phyloP scores from a whole-genome alignment of 345 rosid species.

The Arabis alpina region DNA sequence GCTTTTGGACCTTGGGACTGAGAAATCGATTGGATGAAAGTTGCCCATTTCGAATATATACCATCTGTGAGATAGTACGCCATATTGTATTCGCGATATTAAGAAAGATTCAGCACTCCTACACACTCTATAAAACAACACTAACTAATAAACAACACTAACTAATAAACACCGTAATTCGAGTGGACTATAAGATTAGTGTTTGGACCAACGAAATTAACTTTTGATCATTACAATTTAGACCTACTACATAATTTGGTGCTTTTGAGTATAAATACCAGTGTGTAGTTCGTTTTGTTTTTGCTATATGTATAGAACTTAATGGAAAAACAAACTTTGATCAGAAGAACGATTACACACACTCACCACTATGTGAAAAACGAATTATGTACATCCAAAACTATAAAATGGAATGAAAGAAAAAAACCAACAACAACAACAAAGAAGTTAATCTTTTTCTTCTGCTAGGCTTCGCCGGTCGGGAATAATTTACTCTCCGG shows the following conservation, averaged over 20 bases:
- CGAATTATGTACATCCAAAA: conserved; percentile 41
- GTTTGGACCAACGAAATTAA: background rate
- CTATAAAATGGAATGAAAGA: conserved; percentile 24
- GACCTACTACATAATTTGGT: background rate
- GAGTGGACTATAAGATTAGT: background rate
- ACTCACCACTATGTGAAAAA: conserved; percentile 24
- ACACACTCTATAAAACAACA: too few species aligned
- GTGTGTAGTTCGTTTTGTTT: background rate
- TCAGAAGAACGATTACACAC: conserved; percentile 22
- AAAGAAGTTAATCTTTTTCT: conserved; percentile 19
- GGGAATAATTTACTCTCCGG: conserved; percentile 37
- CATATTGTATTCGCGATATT: too few species aligned
- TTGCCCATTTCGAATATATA: too few species aligned
- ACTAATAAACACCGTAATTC: too few species aligned
- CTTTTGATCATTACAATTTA: background rate
- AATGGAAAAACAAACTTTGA: background rate
- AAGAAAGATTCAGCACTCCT: too few species aligned
- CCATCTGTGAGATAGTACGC: too few species aligned
- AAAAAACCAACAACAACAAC: conserved; percentile 7
- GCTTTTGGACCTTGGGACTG: too few species aligned
- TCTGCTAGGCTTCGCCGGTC: conserved; percentile 32
- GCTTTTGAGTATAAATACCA: background rate
- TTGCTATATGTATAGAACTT: background rate
- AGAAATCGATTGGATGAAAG: too few species aligned
- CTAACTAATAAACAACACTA: too few species aligned